These are phyloP conservation scores for Ganoderma sinense DNA, from an alignment of 1,284 basidiomycete genomes.

Conservation along the genomic window DNA sequence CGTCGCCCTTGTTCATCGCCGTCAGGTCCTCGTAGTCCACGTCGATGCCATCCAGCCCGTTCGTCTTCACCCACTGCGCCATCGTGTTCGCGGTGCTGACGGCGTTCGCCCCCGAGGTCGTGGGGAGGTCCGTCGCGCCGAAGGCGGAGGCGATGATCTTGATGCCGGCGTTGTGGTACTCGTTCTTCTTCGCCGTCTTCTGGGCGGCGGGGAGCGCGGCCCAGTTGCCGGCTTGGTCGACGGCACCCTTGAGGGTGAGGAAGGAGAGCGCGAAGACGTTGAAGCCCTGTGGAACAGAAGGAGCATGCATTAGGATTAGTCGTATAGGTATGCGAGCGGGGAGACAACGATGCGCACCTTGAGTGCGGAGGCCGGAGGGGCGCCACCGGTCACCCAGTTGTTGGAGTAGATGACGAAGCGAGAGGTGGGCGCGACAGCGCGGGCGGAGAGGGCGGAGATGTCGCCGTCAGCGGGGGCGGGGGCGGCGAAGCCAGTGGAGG, in stretches of 20 bases:
- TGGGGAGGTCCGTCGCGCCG: slow-evolving; percentile 59
- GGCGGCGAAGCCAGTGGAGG: slow-evolving; percentile 23
- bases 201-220: slow-evolving; percentile 25
- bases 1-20: slow-evolving; percentile 49
- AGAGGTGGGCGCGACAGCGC: slow-evolving; percentile 17
- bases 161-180: slow-evolving; percentile 54
- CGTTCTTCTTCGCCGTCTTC: slow-evolving; percentile 46
- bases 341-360: slow-evolving; percentile 7
- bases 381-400: slow-evolving; percentile 20
- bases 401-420: slow-evolving; percentile 30
- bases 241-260: slow-evolving; percentile 22
- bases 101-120: slow-evolving; percentile 49
- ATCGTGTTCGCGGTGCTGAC: slow-evolving; percentile 52
- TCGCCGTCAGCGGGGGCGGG: slow-evolving; percentile 10
- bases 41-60: slow-evolving; percentile 60
- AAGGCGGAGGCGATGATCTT: slow-evolving; percentile 58
- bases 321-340: too few relatives aligned
- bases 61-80: slow-evolving; percentile 45
- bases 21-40: slow-evolving; percentile 64
- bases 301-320: neutral
- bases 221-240: slow-evolving; percentile 23
- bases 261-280: slow-evolving; percentile 29
- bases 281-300: slow-evolving; percentile 12
- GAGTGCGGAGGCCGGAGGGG: slow-evolving; percentile 16
- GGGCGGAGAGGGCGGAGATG: slow-evolving; percentile 15